A percentile compares a stretch with the other conserved stretches of the same genome.
These are phyloP conservation scores for Hypoxylon subgilvum DNA, from an alignment of 495 filamentous ascomycete species.

Conservation along the genomic window DNA sequence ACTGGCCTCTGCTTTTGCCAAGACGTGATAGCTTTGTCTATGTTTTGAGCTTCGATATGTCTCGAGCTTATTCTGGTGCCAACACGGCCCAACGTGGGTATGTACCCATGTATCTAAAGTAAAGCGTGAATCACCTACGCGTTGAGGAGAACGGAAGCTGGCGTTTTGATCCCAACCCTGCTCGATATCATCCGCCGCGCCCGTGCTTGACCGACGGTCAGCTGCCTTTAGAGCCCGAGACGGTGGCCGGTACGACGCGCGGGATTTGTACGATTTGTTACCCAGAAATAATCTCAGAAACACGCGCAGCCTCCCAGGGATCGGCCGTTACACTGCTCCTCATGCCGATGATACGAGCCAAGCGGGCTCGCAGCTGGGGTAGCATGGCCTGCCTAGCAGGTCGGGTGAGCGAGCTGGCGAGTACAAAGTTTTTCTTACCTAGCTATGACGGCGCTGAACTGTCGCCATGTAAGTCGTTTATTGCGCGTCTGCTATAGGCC, in stretches of 20 bases:
- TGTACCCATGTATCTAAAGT: not conserved
- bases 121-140: slow-evolving; percentile 1
- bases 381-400: slow-evolving; percentile 19
- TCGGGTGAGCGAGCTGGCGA: slow-evolving; percentile 16
- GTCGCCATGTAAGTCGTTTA: slow-evolving; percentile 19
- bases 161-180: slow-evolving; percentile 14
- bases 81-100: not conserved
- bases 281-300: slow-evolving; percentile 16
- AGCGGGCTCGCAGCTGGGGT: slow-evolving; percentile 17
- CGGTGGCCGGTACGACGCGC: slow-evolving; percentile 3
- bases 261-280: no score
- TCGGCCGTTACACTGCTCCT: slow-evolving; percentile 23
- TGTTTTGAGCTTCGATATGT: not conserved
- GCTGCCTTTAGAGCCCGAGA: slow-evolving; percentile 14
- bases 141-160: slow-evolving; percentile 13
- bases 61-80: not conserved
- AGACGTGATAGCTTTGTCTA: slow-evolving; percentile 13
- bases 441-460: slow-evolving; percentile 32
- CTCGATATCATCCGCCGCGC: slow-evolving; percentile 5
- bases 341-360: slow-evolving; percentile 15
- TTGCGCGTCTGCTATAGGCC: slow-evolving; percentile 9
- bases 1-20: slow-evolving; percentile 26
- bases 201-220: slow-evolving; percentile 7
- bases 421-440: slow-evolving; percentile 25
- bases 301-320: slow-evolving; percentile 21